Conservation (phyloP, 805 yeast genomes). For the Ogataea philodendri region DNA sequence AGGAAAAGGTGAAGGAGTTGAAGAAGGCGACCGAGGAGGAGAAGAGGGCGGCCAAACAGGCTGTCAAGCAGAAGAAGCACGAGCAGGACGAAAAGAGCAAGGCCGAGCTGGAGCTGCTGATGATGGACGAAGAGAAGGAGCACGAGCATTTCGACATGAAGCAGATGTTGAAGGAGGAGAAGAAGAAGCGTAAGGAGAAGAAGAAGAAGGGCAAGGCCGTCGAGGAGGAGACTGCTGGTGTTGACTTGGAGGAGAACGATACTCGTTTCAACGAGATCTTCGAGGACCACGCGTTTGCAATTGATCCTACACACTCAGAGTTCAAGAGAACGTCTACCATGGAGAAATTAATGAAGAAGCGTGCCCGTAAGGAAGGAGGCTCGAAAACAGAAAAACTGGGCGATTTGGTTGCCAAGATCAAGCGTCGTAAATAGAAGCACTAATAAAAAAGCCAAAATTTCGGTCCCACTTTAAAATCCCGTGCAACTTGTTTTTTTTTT, state of each 20-base stretch:
- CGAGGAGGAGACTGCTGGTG: slow-evolving; percentile 38
- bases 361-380: slow-evolving; percentile 24
- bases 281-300: slow-evolving; percentile 85
- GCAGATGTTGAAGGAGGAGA: slow-evolving; percentile 31
- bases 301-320: slow-evolving; percentile 91
- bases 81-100: slow-evolving; percentile 42
- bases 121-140: slow-evolving; percentile 60
- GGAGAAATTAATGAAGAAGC: slow-evolving; percentile 69
- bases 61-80: slow-evolving; percentile 25
- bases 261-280: slow-evolving; percentile 82
- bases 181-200: slow-evolving; percentile 48
- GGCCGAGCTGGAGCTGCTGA: slow-evolving; percentile 72
- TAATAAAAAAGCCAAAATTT: too few relatives aligned
- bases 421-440: slow-evolving; percentile 33
- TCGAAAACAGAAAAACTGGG: slow-evolving; percentile 23
- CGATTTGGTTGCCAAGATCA: slow-evolving; percentile 51
- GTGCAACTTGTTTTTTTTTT: slow-evolving; percentile 9
- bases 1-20: slow-evolving; percentile 67
- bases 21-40: slow-evolving; percentile 52
- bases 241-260: slow-evolving; percentile 73
- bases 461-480: too few relatives aligned
- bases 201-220: slow-evolving; percentile 48
- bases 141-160: too few relatives aligned
- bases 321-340: slow-evolving; percentile 84
- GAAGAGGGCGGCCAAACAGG: slow-evolving; percentile 41